phyloP scores from a whole-genome alignment of 2,329 filamentous ascomycete genomes.

The Trichoderma koningii region DNA sequence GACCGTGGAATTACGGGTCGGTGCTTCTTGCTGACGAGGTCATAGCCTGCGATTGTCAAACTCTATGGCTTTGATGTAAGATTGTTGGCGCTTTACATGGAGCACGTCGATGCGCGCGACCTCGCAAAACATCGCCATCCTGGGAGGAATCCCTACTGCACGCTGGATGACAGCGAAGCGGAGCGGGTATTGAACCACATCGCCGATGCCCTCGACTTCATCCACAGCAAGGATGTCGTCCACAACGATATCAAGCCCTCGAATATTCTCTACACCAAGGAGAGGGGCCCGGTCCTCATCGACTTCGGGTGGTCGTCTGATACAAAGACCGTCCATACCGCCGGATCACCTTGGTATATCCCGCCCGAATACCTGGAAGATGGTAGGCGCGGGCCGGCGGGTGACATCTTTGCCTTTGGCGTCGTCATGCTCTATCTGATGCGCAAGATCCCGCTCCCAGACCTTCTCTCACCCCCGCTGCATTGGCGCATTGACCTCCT shows the following conservation, averaged over 20 bases:
- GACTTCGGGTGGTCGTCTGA: constrained; percentile 10
- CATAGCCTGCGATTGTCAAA: not conserved
- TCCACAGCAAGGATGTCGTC: constrained; percentile 14
- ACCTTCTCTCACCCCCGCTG: not conserved
- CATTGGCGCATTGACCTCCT: not conserved
- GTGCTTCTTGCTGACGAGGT: not conserved
- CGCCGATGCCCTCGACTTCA: constrained; percentile 32
- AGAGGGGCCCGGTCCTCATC: constrained; percentile 25
- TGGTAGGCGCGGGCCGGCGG: not conserved
- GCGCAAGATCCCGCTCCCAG: constrained; percentile 6
- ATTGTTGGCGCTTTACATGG: not conserved
- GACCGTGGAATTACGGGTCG: too few species aligned
- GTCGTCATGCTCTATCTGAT: constrained; percentile 12
- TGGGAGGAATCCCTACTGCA: constrained; percentile 6
- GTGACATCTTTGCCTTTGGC: constrained; percentile 7
- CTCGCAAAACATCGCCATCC: not conserved
- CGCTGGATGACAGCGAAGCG: not conserved
- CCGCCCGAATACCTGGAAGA: not conserved
- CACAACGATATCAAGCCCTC: constrained; percentile 31
- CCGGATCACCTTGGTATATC: not conserved
- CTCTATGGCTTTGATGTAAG: not conserved
- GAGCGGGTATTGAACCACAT: constrained; percentile 19
- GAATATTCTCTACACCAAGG: constrained; percentile 28
- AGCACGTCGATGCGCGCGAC: not conserved
- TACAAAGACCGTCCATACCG: not conserved